Base-by-base conservation (phyloP, 805 yeast species). In the Maudiozyma turicensis region DNA sequence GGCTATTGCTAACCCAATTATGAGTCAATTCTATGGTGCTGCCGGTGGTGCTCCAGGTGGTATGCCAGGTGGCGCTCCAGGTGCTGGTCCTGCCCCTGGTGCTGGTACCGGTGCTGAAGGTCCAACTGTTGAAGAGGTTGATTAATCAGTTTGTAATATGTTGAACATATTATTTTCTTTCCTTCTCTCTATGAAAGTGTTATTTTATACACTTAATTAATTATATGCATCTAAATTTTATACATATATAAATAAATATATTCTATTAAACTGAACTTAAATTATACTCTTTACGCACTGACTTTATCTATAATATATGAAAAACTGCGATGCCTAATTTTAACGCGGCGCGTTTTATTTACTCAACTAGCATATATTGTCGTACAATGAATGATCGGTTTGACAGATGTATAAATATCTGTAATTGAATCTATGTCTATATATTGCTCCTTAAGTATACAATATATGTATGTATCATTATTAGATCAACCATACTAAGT, bases 1-100 rank as follows among this genome's bases (percentile, higher is more conserved):
- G 78, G 84, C 80, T 61, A 77, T 84, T 72, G 95, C 96, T 60
- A 90, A 90, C 80, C 97, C 97, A 72, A 87, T 90, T 74, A 84
- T 90, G 88, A 80, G 88, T 71, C 88, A 90, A 80, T 88, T 93
- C 80, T 91, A 91, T 83, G 93, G 86, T 72, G 89, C 84, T 59
- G 89, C 84, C 59, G 95, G 89, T 70, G 95, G 88, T 71, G 84
- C 82, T 58, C 82, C 84, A 54, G 84, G 82, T 64, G 79, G 74
- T 58, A 78, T 75, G 51, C 76, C 70, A 56, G 71, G 67, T 47
- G 71, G 71, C 56, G 75, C 69, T 55, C 48, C 52, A 43, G 49
- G 49, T 46, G 51, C 48, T 42, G 75, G 68, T 56, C 71, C 70
- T 56, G 50, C 48, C 33, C 75, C 69, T 55, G 71, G 70, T 56